Evolutionary conservation across 2,329 filamentous ascomycete species (phyloP).

Genomic region (Neonectria magnoliae): DNA sequence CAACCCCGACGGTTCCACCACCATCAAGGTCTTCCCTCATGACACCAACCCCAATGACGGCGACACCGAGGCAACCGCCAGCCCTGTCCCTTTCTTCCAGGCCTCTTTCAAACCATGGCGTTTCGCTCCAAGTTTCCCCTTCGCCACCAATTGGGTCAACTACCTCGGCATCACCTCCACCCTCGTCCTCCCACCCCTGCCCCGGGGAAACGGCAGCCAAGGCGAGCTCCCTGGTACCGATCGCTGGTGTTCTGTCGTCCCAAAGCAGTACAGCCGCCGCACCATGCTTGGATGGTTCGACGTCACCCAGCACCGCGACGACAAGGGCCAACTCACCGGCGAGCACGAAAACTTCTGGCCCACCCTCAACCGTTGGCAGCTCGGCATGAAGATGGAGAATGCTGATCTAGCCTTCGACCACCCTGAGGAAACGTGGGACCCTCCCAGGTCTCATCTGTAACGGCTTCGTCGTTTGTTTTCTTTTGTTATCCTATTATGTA

Average conservation of each 20-base stretch:
- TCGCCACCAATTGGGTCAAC: conserved; percentile 50
- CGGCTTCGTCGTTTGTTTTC: conserved; percentile 7
- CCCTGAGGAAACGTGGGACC: conserved; percentile 43
- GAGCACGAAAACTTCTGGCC: conserved; percentile 59
- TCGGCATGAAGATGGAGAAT: conserved; percentile 53
- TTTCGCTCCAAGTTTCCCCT: conserved; percentile 56
- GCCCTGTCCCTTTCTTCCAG: conserved; percentile 55
- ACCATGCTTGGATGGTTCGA: conserved; percentile 60
- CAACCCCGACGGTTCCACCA: conserved; percentile 48
- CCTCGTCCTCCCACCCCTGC: conserved; percentile 61
- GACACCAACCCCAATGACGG: conserved; percentile 46
- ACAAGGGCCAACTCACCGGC: conserved; percentile 30
- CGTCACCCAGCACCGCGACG: conserved; percentile 51
- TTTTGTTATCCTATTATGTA: neutral
- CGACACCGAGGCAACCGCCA: conserved; percentile 46
- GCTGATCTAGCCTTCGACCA: conserved; percentile 45
- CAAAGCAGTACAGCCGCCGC: conserved; percentile 42
- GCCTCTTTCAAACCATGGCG: conserved; percentile 55
- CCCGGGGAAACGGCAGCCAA: conserved; percentile 49
- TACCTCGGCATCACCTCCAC: conserved; percentile 55
- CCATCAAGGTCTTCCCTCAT: conserved; percentile 57
- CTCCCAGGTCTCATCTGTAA: conserved; percentile 39
- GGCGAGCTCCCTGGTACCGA: conserved; percentile 58
- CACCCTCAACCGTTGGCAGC: conserved; percentile 55
- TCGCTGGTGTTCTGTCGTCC: conserved; percentile 55